A percentile compares a stretch with the other conserved stretches of the same genome.
These are phyloP conservation scores for Petasospora fabianii DNA, from an alignment of 1,139 yeast species.

Conservation along the genomic window DNA sequence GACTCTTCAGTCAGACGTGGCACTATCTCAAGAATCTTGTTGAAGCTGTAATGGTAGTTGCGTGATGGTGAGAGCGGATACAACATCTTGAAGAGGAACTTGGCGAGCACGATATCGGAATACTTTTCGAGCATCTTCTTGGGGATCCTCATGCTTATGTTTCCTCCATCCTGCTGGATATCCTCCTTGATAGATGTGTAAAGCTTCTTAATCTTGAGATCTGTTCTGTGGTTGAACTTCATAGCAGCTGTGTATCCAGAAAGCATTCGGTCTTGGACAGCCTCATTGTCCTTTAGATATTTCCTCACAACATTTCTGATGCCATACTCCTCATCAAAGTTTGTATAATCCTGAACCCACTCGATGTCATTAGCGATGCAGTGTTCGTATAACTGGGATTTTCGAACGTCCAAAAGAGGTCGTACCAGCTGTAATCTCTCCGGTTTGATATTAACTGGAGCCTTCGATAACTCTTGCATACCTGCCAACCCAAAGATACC, in stretches of 20 bases:
- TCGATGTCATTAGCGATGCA: slow-evolving; percentile 38
- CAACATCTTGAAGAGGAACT: slow-evolving; percentile 20
- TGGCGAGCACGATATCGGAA: slow-evolving; percentile 22
- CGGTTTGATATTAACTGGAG: slow-evolving; percentile 24
- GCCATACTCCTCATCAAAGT: slow-evolving; percentile 49
- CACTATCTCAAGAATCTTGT: slow-evolving; percentile 15
- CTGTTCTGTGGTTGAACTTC: slow-evolving; percentile 11
- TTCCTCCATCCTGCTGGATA: background rate
- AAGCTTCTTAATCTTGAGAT: slow-evolving; percentile 11
- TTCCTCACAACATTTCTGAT: slow-evolving; percentile 47
- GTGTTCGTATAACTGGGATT: slow-evolving; percentile 42
- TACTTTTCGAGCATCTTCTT: slow-evolving; percentile 5
- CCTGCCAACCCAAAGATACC: slow-evolving; percentile 56
- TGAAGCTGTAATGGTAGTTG: slow-evolving; percentile 25
- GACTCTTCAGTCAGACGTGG: slow-evolving; percentile 6
- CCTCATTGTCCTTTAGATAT: slow-evolving; percentile 18
- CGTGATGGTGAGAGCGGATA: slow-evolving; percentile 24
- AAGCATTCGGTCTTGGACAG: slow-evolving; percentile 6
- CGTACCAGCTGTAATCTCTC: slow-evolving; percentile 35
- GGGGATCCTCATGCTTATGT: slow-evolving; percentile 7
- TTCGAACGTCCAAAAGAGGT: slow-evolving; percentile 50
- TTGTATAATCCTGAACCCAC: slow-evolving; percentile 74
- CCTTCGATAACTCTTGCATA: slow-evolving; percentile 28
- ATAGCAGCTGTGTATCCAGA: slow-evolving; percentile 13
- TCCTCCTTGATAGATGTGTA: slow-evolving; percentile 2